phyloP scores from a whole-genome alignment of 2,329 filamentous ascomycete genomes.

The Chaetomiaceae sp. region DNA sequence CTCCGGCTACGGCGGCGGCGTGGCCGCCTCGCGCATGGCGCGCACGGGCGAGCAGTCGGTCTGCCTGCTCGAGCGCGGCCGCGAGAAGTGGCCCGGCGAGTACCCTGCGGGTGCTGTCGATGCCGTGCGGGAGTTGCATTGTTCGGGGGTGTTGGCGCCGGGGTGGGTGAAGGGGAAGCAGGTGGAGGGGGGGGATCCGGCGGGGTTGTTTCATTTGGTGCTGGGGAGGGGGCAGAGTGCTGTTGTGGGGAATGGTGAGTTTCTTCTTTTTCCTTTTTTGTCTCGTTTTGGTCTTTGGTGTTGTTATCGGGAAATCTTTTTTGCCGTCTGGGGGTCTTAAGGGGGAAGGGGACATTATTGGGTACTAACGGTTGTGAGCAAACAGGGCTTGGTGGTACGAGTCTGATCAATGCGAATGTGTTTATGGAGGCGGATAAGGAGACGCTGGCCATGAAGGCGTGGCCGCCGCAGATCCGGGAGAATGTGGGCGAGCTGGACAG shows the following conservation, averaged over 20 bases:
- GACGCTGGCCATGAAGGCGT: constrained; percentile 49
- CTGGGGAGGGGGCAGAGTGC: constrained; percentile 61
- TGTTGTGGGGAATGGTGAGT: constrained; percentile 52
- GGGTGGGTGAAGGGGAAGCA: constrained; percentile 37
- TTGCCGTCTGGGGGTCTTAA: background rate
- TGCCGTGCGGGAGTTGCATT: constrained; percentile 48
- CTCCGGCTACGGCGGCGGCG: constrained; percentile 63
- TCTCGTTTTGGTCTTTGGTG: background rate
- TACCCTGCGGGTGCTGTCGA: constrained; percentile 49
- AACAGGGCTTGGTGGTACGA: constrained; percentile 59
- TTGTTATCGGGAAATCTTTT: background rate
- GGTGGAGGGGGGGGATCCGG: constrained; percentile 48
- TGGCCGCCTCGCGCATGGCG: constrained; percentile 61
- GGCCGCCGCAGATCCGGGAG: constrained; percentile 54
- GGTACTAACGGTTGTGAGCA: background rate
- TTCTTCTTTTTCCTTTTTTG: background rate
- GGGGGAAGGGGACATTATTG: background rate
- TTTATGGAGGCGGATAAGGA: constrained; percentile 56
- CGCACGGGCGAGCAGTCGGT: constrained; percentile 52
- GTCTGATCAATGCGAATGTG: constrained; percentile 63
- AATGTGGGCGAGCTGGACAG: constrained; percentile 38
- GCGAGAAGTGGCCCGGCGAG: constrained; percentile 63
- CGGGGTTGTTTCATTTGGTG: constrained; percentile 59
- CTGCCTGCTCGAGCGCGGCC: constrained; percentile 59
- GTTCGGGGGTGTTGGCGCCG: constrained; percentile 49